phyloP scores from a whole-genome alignment of 176 grass and related monocot genomes.

The Oryza meridionalis region DNA sequence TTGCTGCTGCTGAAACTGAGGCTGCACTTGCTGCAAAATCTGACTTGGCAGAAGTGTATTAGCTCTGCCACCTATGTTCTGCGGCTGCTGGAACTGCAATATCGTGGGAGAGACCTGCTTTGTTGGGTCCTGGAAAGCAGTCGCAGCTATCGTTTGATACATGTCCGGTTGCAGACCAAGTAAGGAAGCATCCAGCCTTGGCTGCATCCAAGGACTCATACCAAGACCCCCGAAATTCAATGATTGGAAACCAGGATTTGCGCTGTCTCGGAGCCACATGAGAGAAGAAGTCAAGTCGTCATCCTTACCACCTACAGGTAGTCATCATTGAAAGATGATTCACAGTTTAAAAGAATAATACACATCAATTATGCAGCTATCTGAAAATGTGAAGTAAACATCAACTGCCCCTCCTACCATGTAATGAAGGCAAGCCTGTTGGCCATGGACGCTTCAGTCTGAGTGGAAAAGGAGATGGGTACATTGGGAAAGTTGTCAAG shows the following conservation, averaged over 20 bases:
- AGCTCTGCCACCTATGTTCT: slow-evolving; percentile 59
- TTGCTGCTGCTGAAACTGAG: slow-evolving; percentile 66
- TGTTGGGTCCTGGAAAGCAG: slow-evolving; percentile 56
- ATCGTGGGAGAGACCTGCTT: slow-evolving; percentile 73
- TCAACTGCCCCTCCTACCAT: slow-evolving; percentile 49
- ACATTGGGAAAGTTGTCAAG: slow-evolving; percentile 98
- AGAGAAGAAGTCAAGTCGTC: slow-evolving; percentile 88
- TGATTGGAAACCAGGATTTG: slow-evolving; percentile 79
- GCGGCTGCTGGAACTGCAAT: slow-evolving; percentile 83
- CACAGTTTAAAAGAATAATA: not conserved
- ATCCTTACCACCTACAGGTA: slow-evolving; percentile 81
- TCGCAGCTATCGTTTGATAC: slow-evolving; percentile 65
- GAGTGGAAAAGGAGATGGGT: slow-evolving; percentile 88
- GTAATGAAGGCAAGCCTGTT: slow-evolving; percentile 79
- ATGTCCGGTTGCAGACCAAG: slow-evolving; percentile 75
- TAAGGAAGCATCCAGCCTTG: slow-evolving; percentile 65
- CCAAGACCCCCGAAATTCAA: slow-evolving; percentile 79
- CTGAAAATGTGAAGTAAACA: slow-evolving; percentile 32
- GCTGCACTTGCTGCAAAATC: slow-evolving; percentile 67
- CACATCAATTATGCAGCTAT: not conserved
- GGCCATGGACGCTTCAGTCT: slow-evolving; percentile 99
- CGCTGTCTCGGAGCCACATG: slow-evolving; percentile 87
- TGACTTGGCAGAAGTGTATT: slow-evolving; percentile 55
- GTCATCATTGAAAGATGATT: slow-evolving; percentile 27
- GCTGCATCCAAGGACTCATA: slow-evolving; percentile 79